phyloP scores from a whole-genome alignment of 306 rosid genomes.

The Quercus suber region DNA sequence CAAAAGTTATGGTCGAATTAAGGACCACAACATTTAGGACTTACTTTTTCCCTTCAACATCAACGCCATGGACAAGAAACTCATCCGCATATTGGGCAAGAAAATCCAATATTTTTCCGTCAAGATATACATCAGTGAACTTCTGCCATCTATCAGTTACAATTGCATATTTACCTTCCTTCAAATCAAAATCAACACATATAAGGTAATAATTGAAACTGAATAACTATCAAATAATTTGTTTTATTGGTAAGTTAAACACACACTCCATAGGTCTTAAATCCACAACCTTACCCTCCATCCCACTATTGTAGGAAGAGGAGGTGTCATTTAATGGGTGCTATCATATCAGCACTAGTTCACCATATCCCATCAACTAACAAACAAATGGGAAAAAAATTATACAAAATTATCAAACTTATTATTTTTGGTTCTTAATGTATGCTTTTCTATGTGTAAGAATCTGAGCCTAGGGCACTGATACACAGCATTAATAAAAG shows the following conservation, averaged over 20 bases:
- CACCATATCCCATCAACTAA: too few species aligned
- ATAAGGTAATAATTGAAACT: conserved; percentile 13
- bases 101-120: conserved; percentile 54
- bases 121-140: conserved; percentile 76
- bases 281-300: too few species aligned
- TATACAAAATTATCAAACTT: neutral
- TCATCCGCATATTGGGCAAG: conserved; percentile 88
- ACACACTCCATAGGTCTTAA: too few species aligned
- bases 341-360: too few species aligned
- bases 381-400: neutral
- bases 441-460: neutral
- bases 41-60: conserved; percentile 97
- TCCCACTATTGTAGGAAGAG: too few species aligned
- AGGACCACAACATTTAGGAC: conserved; percentile 10
- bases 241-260: too few species aligned
- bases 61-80: conserved; percentile 94
- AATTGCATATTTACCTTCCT: conserved; percentile 85
- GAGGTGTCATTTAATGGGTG: too few species aligned
- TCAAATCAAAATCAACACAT: conserved; percentile 26
- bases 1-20: neutral
- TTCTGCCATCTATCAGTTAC: conserved; percentile 98
- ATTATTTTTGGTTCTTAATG: neutral
- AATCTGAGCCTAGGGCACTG: neutral
- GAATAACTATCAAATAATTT: neutral
- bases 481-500: too few species aligned